Conservation (phyloP, 202 grass and related monocot species). For the Eragrostis tef region DNA sequence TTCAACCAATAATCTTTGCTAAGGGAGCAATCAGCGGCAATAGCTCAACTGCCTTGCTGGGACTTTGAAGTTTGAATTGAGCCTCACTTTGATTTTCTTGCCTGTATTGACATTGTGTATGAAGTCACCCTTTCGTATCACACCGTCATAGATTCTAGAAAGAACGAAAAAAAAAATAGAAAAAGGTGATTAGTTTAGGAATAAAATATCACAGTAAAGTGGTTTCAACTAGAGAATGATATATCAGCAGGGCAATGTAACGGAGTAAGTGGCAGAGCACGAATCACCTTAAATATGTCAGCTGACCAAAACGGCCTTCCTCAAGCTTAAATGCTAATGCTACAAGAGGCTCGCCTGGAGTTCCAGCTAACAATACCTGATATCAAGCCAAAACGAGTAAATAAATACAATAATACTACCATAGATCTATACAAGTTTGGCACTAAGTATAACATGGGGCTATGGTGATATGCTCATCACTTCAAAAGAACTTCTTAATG, state of each 20-base stretch:
- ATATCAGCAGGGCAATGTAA: conserved; percentile 26
- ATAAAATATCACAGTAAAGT: conserved; percentile 31
- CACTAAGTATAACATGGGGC: conserved; percentile 10
- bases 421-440: not conserved
- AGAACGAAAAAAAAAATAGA: conserved; percentile 19
- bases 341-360: conserved; percentile 75
- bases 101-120: conserved; percentile 97
- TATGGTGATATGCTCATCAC: not conserved
- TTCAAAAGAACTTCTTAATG: not conserved
- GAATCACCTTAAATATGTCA: conserved; percentile 90
- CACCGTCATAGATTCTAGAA: conserved; percentile 91
- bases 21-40: not conserved
- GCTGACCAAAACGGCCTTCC: conserved; percentile 98
- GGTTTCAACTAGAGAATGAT: conserved; percentile 10
- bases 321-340: conserved; percentile 96
- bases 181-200: conserved; percentile 30
- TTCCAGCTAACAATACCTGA: conserved; percentile 81
- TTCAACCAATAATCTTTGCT: conserved; percentile 7
- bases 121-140: conserved; percentile 91
- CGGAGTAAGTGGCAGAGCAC: conserved; percentile 25
- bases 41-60: conserved; percentile 21
- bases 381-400: conserved; percentile 39
- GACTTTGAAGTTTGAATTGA: conserved; percentile 42
- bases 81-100: conserved; percentile 90
- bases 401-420: conserved; percentile 10